Percentiles rank a stretch among this genome's conserved stretches.
These are phyloP conservation scores for Cercospora beticola DNA, from an alignment of 2,329 filamentous ascomycete genomes.

Conservation along the genomic window DNA sequence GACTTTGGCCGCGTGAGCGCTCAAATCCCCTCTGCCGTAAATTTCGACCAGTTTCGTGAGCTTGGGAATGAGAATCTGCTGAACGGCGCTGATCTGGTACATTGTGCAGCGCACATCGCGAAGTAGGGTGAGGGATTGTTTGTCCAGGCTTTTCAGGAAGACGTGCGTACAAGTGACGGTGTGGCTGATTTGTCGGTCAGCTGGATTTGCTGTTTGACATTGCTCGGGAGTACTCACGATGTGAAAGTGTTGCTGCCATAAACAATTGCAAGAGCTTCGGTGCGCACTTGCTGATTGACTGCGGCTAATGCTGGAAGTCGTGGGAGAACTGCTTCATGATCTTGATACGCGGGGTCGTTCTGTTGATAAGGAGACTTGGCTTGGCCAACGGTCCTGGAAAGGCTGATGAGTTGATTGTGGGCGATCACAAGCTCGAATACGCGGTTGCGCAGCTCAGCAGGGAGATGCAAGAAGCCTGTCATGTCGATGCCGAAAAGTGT, in stretches of 20 bases:
- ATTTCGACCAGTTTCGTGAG: background rate
- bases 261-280: background rate
- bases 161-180: background rate
- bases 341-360: background rate
- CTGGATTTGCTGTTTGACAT: background rate
- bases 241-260: slow-evolving; percentile 12
- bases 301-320: slow-evolving; percentile 9
- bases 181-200: slow-evolving; percentile 5
- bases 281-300: slow-evolving; percentile 9
- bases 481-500: background rate
- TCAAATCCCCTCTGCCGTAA: background rate
- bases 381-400: background rate
- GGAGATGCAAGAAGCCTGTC: slow-evolving; percentile 8
- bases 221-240: background rate
- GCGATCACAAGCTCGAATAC: background rate
- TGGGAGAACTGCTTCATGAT: background rate
- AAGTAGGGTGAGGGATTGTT: background rate
- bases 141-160: slow-evolving; percentile 6
- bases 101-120: slow-evolving; percentile 1
- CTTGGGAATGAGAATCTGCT: slow-evolving; percentile 9
- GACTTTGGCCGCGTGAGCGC: slow-evolving; percentile 1
- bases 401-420: background rate
- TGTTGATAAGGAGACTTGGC: background rate
- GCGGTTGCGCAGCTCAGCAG: slow-evolving; percentile 6
- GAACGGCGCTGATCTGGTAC: slow-evolving; percentile 6